Evolutionary conservation across 192 early-diverging fungal genomes (phyloP).

Genomic region (Spizellomyces punctatus): DNA sequence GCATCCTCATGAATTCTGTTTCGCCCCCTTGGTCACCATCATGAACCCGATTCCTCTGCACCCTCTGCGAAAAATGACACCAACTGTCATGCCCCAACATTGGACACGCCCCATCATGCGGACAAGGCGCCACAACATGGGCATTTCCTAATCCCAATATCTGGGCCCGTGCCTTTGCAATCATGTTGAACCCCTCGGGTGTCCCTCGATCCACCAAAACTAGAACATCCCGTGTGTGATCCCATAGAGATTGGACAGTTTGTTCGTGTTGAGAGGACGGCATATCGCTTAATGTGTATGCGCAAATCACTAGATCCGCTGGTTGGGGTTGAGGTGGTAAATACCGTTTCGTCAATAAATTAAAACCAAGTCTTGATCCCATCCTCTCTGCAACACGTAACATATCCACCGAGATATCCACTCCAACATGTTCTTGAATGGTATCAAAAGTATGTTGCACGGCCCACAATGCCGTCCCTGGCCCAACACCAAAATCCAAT

Average conservation of each 20-base stretch:
- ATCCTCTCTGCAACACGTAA: slow-evolving; percentile 51
- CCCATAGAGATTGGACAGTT: slow-evolving; percentile 75
- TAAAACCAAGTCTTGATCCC: slow-evolving; percentile 11
- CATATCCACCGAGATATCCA: slow-evolving; percentile 82
- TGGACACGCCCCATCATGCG: slow-evolving; percentile 76
- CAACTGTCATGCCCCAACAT: slow-evolving; percentile 60
- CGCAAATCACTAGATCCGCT: slow-evolving; percentile 73
- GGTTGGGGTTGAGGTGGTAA: slow-evolving; percentile 50
- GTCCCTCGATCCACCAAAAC: slow-evolving; percentile 84
- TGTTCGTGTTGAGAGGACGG: slow-evolving; percentile 60
- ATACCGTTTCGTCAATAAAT: slow-evolving; percentile 63
- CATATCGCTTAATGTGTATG: slow-evolving; percentile 76
- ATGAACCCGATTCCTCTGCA: slow-evolving; percentile 64
- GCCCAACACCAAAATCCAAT: slow-evolving; percentile 83
- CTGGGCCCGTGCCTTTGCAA: slow-evolving; percentile 61
- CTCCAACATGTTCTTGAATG: slow-evolving; percentile 55
- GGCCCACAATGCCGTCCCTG: slow-evolving; percentile 82
- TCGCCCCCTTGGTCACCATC: slow-evolving; percentile 52
- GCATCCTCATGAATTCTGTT: slow-evolving; percentile 69
- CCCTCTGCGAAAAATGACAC: slow-evolving; percentile 83
- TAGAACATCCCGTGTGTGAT: slow-evolving; percentile 74
- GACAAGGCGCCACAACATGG: slow-evolving; percentile 83
- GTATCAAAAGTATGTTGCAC: slow-evolving; percentile 58
- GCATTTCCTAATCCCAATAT: slow-evolving; percentile 10
- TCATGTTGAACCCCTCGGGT: slow-evolving; percentile 65